phyloP scores from a whole-genome alignment of 2,329 filamentous ascomycete genomes.

The Cyclaneusma minus region DNA sequence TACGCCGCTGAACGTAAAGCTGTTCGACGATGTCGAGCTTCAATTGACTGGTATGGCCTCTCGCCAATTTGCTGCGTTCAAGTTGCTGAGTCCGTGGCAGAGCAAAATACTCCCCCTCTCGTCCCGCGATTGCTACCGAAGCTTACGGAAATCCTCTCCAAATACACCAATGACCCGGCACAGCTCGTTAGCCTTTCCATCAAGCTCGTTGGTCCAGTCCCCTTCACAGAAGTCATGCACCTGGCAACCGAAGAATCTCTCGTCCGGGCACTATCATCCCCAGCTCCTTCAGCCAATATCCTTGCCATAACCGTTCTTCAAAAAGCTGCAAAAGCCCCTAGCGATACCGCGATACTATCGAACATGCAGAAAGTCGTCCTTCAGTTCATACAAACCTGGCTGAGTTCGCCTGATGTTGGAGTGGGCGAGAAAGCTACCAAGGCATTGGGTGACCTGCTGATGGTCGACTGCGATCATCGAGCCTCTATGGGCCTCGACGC shows the following conservation, averaged over 20 bases:
- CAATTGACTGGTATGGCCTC: constrained; percentile 33
- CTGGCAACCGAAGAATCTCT: constrained; percentile 35
- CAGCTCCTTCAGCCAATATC: constrained; percentile 38
- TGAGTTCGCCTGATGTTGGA: constrained; percentile 34
- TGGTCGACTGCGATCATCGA: constrained; percentile 35
- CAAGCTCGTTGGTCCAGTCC: constrained; percentile 38
- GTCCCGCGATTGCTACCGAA: constrained; percentile 36
- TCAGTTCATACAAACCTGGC: constrained; percentile 34
- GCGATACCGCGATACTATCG: constrained; percentile 33
- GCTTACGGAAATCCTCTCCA: constrained; percentile 35
- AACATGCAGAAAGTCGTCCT: constrained; percentile 31
- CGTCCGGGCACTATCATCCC: constrained; percentile 34
- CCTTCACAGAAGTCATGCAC: constrained; percentile 33
- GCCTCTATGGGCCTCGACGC: constrained; percentile 10
- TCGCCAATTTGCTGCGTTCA: not conserved
- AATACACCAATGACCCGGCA: constrained; percentile 32
- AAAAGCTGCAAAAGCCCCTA: constrained; percentile 33
- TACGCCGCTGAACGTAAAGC: constrained; percentile 26
- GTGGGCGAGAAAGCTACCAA: constrained; percentile 36
- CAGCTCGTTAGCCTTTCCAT: constrained; percentile 34
- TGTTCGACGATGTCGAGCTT: constrained; percentile 43
- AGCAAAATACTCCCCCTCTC: constrained; percentile 34
- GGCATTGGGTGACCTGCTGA: constrained; percentile 36
- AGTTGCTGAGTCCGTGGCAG: constrained; percentile 17
- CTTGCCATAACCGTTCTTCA: constrained; percentile 39